A percentile compares a stretch with the other conserved stretches of the same genome.
These are phyloP conservation scores for Evernia prunastri DNA, from an alignment of 495 filamentous ascomycete species.

Conservation along the genomic window DNA sequence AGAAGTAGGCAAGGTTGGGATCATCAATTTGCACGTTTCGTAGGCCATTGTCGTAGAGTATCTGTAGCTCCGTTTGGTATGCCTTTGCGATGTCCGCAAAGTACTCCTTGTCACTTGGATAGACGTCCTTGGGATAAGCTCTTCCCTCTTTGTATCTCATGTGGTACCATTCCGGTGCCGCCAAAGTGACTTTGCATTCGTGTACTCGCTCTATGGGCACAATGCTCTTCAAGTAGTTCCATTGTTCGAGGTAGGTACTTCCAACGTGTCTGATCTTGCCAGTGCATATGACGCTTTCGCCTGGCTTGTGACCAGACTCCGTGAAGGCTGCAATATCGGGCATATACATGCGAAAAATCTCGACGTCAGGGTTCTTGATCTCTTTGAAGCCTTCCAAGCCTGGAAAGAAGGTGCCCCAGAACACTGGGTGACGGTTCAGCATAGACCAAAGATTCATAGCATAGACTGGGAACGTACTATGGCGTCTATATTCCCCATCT, in stretches of 20 bases:
- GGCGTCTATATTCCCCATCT: slow-evolving; percentile 70
- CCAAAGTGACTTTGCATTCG: slow-evolving; percentile 66
- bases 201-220: slow-evolving; percentile 52
- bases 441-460: neutral
- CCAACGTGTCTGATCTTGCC: slow-evolving; percentile 64
- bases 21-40: slow-evolving; percentile 72
- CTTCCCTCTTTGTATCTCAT: slow-evolving; percentile 63
- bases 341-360: slow-evolving; percentile 67
- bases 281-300: slow-evolving; percentile 66
- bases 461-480: slow-evolving; percentile 37
- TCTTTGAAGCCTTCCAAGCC: slow-evolving; percentile 65
- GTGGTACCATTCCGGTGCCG: slow-evolving; percentile 70
- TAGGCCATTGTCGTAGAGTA: slow-evolving; percentile 61
- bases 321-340: slow-evolving; percentile 73
- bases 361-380: slow-evolving; percentile 48
- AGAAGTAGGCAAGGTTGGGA: slow-evolving; percentile 74
- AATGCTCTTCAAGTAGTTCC: slow-evolving; percentile 59
- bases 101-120: slow-evolving; percentile 61
- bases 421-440: slow-evolving; percentile 36
- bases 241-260: slow-evolving; percentile 57
- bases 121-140: slow-evolving; percentile 60
- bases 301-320: slow-evolving; percentile 64
- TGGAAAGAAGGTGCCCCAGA: slow-evolving; percentile 72
- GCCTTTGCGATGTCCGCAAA: slow-evolving; percentile 69
- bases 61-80: slow-evolving; percentile 59